phyloP scores from a whole-genome alignment of 2,329 filamentous ascomycete genomes.

The Colletotrichum spaethianum region DNA sequence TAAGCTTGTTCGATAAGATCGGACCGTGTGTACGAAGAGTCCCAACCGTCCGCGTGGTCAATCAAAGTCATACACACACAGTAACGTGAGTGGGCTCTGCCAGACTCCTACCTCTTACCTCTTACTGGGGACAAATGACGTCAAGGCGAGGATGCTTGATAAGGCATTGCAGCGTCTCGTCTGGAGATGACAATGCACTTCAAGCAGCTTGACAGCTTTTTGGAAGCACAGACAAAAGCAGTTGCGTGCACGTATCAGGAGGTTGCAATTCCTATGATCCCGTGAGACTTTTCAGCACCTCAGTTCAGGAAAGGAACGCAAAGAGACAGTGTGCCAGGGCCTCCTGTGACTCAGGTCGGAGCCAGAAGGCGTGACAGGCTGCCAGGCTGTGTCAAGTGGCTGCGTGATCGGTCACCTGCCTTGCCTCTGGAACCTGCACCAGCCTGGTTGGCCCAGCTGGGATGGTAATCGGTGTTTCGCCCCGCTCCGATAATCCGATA shows the following conservation, averaged over 20 bases:
- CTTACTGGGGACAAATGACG: constrained; percentile 36
- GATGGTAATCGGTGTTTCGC: constrained; percentile 37
- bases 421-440: constrained; percentile 26
- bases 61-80: not conserved
- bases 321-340: constrained; percentile 32
- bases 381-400: constrained; percentile 36
- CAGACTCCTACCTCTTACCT: constrained; percentile 24
- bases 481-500: constrained; percentile 40
- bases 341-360: constrained; percentile 38
- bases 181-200: constrained; percentile 28
- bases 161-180: constrained; percentile 24
- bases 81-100: constrained; percentile 8
- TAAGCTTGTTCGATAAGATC: constrained; percentile 10
- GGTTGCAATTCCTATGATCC: constrained; percentile 17
- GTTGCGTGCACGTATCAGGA: constrained; percentile 33
- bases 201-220: constrained; percentile 28
- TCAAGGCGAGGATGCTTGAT: constrained; percentile 22
- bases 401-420: constrained; percentile 37
- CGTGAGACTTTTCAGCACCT: constrained; percentile 31
- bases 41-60: constrained; percentile 5
- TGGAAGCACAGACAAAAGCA: constrained; percentile 32
- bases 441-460: constrained; percentile 17
- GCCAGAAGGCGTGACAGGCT: constrained; percentile 34
- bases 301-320: not conserved
- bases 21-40: not conserved